Percentiles rank a stretch among this genome's conserved stretches.
Conservation (phyloP, 2,329 filamentous ascomycete genomes). For the Cercospora sojina region DNA sequence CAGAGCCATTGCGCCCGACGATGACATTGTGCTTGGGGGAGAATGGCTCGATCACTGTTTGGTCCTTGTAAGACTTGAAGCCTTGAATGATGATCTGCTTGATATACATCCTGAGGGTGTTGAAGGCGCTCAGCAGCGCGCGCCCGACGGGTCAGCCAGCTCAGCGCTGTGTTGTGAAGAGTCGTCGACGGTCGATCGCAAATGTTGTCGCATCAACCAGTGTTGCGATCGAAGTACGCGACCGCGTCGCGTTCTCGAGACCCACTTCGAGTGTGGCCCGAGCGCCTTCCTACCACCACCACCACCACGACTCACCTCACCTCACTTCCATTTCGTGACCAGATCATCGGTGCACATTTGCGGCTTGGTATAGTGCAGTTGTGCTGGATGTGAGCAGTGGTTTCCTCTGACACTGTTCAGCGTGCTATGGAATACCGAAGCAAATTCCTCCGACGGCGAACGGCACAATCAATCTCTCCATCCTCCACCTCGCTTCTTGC, state of each 20-base stretch:
- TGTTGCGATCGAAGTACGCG: slow-evolving; percentile 2
- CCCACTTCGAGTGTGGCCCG: not conserved
- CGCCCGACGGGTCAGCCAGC: not conserved
- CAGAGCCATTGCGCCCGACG: slow-evolving; percentile 97
- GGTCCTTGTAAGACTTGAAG: slow-evolving; percentile 97
- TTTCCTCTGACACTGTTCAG: not conserved
- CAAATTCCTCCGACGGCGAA: not conserved
- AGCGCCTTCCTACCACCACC: not conserved
- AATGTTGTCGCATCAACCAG: not conserved
- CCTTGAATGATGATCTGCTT: slow-evolving; percentile 99
- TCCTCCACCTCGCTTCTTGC: not conserved
- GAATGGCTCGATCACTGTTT: slow-evolving; percentile 97
- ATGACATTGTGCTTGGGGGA: slow-evolving; percentile 97
- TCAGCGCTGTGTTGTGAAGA: not conserved
- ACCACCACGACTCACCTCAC: not conserved
- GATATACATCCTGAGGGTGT: slow-evolving; percentile 72
- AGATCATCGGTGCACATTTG: not conserved
- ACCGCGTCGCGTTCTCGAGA: not conserved
- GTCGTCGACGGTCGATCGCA: not conserved
- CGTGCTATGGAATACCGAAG: not conserved
- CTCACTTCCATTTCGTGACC: not conserved
- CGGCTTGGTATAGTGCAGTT: not conserved
- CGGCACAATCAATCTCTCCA: not conserved
- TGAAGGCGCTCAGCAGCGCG: slow-evolving; percentile 9
- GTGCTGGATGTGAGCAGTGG: not conserved